Evolutionary conservation across 257 asterid species (phyloP).

Genomic region (Capsicum pubescens): DNA sequence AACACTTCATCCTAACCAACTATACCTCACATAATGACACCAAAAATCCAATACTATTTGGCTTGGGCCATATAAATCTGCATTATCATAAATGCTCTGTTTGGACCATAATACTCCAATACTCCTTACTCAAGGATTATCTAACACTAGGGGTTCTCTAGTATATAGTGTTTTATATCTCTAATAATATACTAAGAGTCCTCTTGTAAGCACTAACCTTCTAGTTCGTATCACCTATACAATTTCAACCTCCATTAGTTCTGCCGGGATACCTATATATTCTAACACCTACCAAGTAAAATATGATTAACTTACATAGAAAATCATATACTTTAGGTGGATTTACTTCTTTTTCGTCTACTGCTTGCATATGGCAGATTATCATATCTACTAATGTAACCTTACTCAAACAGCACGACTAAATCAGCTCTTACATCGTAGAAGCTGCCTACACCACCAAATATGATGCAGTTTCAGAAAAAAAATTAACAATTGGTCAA

Average conservation of each 20-base stretch:
- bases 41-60: not conserved
- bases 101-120: not conserved
- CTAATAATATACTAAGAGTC: not conserved
- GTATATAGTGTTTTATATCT: not conserved
- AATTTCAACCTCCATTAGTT: not conserved
- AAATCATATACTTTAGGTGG: not conserved
- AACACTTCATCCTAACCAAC: too few relatives aligned
- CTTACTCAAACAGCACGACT: not conserved
- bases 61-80: not conserved
- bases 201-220: not conserved
- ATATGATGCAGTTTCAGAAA: not conserved
- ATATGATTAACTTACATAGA: not conserved
- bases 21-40: too few relatives aligned
- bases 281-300: not conserved
- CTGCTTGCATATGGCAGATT: not conserved
- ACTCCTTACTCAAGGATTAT: not conserved
- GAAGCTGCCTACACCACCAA: not conserved
- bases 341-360: not conserved
- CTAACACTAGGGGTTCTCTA: not conserved
- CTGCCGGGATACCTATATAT: not conserved
- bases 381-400: too few relatives aligned
- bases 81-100: not conserved
- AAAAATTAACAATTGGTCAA: not conserved
- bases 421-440: not conserved
- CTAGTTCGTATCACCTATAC: not conserved